phyloP scores from a whole-genome alignment of 345 rosid species.

The Nasturtium officinale region DNA sequence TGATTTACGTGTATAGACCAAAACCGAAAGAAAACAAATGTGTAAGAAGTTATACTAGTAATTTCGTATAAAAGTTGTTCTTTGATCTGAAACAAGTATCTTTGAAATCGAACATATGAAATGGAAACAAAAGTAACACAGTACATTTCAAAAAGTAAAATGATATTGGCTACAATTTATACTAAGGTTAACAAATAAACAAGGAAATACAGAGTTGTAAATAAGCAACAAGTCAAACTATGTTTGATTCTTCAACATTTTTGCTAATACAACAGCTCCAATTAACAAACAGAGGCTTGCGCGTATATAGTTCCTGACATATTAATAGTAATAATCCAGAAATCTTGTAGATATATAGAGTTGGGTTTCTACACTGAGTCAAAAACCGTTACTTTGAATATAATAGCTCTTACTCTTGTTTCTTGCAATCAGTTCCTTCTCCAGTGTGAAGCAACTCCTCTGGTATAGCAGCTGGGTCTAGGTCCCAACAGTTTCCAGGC shows the following conservation, averaged over 20 bases:
- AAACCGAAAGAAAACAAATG: too few relatives aligned
- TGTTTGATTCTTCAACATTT: slow-evolving; percentile 34
- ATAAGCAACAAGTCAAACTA: slow-evolving; percentile 33
- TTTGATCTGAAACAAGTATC: background rate
- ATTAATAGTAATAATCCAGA: slow-evolving; percentile 29
- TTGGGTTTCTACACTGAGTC: slow-evolving; percentile 46
- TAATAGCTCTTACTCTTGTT: slow-evolving; percentile 38
- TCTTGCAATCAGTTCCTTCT: slow-evolving; percentile 44
- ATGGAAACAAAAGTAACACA: background rate
- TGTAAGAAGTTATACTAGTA: too few relatives aligned
- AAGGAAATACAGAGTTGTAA: background rate
- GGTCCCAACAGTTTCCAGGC: slow-evolving; percentile 88
- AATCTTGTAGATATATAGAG: slow-evolving; percentile 34
- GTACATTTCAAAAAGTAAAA: slow-evolving; percentile 11
- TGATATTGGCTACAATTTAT: slow-evolving; percentile 17
- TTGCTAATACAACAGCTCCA: slow-evolving; percentile 40
- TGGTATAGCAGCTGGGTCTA: slow-evolving; percentile 97
- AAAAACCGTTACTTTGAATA: slow-evolving; percentile 23
- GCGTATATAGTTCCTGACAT: slow-evolving; percentile 32
- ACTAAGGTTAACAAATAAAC: slow-evolving; percentile 11
- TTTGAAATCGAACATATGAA: background rate
- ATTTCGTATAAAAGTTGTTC: background rate
- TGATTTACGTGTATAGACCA: too few relatives aligned
- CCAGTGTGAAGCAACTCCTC: slow-evolving; percentile 76
- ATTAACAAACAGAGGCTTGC: slow-evolving; percentile 38